These are phyloP conservation scores for Asterophora parasitica DNA, from an alignment of 768 basidiomycete species.

Conservation along the genomic window DNA sequence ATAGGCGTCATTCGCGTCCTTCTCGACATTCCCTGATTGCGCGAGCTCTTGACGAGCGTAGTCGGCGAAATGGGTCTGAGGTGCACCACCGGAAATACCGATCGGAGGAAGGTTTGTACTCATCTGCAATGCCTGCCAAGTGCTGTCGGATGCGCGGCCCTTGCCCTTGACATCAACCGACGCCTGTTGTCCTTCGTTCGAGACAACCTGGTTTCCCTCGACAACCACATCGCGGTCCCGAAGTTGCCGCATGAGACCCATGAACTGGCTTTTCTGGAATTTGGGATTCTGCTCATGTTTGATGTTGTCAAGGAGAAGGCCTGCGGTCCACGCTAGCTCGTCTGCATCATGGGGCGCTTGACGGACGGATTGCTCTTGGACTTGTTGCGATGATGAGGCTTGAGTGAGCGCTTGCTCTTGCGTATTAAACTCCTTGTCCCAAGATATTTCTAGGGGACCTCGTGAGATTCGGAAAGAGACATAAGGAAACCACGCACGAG, in stretches of 20 bases:
- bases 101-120: conserved; percentile 5
- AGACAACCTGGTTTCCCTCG: conserved; percentile 74
- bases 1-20: conserved; percentile 60
- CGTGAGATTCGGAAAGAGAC: neutral
- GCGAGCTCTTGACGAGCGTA: conserved; percentile 3
- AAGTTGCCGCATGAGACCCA: conserved; percentile 81
- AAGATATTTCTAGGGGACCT: conserved; percentile 35
- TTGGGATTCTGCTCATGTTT: conserved; percentile 75
- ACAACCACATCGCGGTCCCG: conserved; percentile 76
- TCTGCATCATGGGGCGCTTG: conserved; percentile 42
- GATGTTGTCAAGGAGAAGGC: conserved; percentile 70
- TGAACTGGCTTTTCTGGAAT: conserved; percentile 79
- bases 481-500: conserved; percentile 6
- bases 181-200: conserved; percentile 34
- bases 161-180: conserved; percentile 61
- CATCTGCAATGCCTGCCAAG: conserved; percentile 9
- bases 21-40: neutral
- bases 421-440: conserved; percentile 64
- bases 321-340: conserved; percentile 78
- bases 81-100: conserved; percentile 6
- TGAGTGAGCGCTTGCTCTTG: conserved; percentile 38
- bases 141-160: conserved; percentile 41
- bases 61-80: conserved; percentile 7
- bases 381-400: conserved; percentile 17
- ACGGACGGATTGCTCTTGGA: conserved; percentile 15